Base-by-base conservation (phyloP, 495 filamentous ascomycete species). In the Arthonia radiata region DNA sequence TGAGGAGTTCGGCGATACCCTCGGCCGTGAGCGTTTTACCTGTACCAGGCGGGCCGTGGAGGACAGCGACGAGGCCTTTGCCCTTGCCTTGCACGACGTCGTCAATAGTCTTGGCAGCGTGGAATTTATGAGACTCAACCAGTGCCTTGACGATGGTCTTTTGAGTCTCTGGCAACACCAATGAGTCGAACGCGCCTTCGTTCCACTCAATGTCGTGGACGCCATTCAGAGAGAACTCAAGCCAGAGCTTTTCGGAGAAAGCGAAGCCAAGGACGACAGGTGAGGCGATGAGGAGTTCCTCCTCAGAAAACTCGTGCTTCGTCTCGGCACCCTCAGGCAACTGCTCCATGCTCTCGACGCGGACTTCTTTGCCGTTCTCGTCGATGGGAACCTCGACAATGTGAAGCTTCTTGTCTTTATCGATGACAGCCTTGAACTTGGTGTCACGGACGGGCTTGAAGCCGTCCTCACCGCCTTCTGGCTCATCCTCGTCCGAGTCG, bases 191-290 rank as follows among this genome's bases (percentile, higher is more conserved):
- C 3, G 79, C 78, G n/a, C 63, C 57, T 23, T 71, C 67, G 39
- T 86, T 76, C 73, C 73, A 89, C 18, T 64, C 53, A 36, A 81
- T 83, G 13, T 82, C 74, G 31, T 67, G 68, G 40, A 93, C 63
- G 8, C 74, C 71, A 0, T 71, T 78, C 25, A 93, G 67, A 13
- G 67, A 71, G 38, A 91, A 89, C 47, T 91, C 78, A 1, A 91
- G 61, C 82, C 81, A 93, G 2, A 79, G 51, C 52, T 90, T 91
- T 45, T 90, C 78, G 13, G 59, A 64, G 43, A 92, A 91, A 6
- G 77, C 67, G 38, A 89, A 92, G n/a, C 82, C 82, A n/a, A 86
- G 58, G 0, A 86, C 74, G 3, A 90, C 74, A 0, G 81, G 79
- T n/a, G 70, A 79, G n/a, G 78, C 68, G 21, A 86, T 74, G 9